These are phyloP conservation scores for Solanum appendiculatum DNA, from an alignment of 257 asterid species.

Conservation along the genomic window DNA sequence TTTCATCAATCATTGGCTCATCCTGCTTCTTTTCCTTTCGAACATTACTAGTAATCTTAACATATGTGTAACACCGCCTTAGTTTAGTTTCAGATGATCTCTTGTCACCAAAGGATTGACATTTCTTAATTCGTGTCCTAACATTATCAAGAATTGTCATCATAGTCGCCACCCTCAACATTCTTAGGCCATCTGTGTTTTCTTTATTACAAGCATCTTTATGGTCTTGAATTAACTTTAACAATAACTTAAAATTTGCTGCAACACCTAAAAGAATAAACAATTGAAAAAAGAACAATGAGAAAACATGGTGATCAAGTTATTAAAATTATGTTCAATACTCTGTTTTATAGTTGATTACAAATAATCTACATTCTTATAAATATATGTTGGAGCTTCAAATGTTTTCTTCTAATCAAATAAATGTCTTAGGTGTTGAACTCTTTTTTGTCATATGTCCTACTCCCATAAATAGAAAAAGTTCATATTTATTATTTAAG, in stretches of 20 bases:
- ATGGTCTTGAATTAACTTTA: conserved; percentile 71
- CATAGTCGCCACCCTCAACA: conserved; percentile 86
- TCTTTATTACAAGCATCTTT: conserved; percentile 50
- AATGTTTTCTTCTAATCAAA: not conserved
- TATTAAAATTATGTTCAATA: not conserved
- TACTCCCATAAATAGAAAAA: not conserved
- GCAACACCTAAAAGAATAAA: conserved; percentile 45
- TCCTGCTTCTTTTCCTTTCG: conserved; percentile 17
- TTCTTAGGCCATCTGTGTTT: conserved; percentile 48
- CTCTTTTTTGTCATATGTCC: not conserved
- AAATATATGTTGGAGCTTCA: not conserved
- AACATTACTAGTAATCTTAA: conserved; percentile 2
- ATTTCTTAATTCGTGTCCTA: conserved; percentile 43
- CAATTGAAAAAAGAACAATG: not conserved
- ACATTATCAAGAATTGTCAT: conserved; percentile 67
- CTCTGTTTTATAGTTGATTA: not conserved
- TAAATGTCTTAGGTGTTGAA: not conserved
- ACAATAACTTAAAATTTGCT: conserved; percentile 44
- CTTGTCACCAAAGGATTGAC: conserved; percentile 53
- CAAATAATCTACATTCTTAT: not conserved
- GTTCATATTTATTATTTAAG: not conserved
- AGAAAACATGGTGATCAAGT: not conserved
- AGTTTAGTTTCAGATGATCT: conserved; percentile 4
- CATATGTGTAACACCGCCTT: conserved; percentile 34
- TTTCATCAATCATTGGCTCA: conserved; percentile 23